phyloP scores from a whole-genome alignment of 2,329 filamentous ascomycete genomes.

The Cladosporium sp. region DNA sequence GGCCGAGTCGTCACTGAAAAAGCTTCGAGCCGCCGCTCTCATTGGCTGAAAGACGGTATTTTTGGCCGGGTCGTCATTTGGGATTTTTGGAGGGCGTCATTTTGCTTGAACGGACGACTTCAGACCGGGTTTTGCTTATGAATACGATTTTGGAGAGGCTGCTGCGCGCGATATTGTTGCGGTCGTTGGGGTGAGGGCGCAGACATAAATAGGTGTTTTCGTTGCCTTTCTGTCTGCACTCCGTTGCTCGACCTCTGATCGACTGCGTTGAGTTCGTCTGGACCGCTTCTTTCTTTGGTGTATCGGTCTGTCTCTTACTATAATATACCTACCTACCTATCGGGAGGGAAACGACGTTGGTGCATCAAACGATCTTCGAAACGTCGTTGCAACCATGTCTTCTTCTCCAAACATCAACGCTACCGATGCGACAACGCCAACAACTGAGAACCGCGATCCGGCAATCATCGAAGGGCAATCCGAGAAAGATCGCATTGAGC shows the following conservation, averaged over 20 bases:
- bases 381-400: neutral
- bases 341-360: no score
- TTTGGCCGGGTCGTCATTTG: slow-evolving; percentile 11
- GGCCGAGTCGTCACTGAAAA: slow-evolving; percentile 9
- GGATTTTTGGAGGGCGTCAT: slow-evolving; percentile 3
- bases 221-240: neutral
- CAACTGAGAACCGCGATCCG: neutral
- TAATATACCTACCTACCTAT: no score
- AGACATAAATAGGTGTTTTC: neutral
- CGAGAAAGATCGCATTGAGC: slow-evolving; percentile 46
- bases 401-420: neutral
- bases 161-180: no score
- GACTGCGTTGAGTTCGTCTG: neutral
- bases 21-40: neutral
- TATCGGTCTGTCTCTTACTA: neutral
- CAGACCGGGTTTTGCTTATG: slow-evolving; percentile 4
- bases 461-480: slow-evolving; percentile 15
- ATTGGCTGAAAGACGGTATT: neutral
- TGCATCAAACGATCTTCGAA: no score
- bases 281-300: neutral
- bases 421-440: neutral
- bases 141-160: slow-evolving; percentile 1
- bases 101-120: slow-evolving; percentile 2
- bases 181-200: neutral
- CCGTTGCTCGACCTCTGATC: neutral